phyloP scores from a whole-genome alignment of 306 rosid genomes.

The Senna tora region DNA sequence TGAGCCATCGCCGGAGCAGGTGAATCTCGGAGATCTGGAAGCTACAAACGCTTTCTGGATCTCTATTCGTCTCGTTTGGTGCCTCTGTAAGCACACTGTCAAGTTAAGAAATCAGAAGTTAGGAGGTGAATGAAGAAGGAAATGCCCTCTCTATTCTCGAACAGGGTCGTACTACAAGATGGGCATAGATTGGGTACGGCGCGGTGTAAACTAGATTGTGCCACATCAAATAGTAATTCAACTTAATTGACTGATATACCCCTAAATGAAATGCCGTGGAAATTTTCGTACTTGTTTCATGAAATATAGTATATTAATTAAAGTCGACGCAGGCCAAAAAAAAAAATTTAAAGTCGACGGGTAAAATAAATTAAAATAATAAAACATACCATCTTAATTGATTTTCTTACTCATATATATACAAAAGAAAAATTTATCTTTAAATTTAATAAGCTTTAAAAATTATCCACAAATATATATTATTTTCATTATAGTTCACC shows the following conservation, averaged over 20 bases:
- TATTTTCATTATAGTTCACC: too few species aligned
- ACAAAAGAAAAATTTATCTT: too few species aligned
- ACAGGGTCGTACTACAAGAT: constrained; percentile 8
- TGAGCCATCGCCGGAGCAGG: constrained; percentile 72
- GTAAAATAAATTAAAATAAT: too few species aligned
- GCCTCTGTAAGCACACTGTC: constrained; percentile 40
- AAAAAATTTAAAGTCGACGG: too few species aligned
- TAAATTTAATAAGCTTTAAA: too few species aligned
- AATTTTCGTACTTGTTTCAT: too few species aligned
- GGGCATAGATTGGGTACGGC: background rate
- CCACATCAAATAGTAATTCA: background rate
- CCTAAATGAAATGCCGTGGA: background rate
- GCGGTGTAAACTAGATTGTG: background rate
- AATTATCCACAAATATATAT: too few species aligned
- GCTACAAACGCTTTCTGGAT: constrained; percentile 1
- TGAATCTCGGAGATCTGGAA: constrained; percentile 58
- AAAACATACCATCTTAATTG: too few species aligned
- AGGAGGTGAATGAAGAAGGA: constrained; percentile 11
- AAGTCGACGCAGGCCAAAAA: too few species aligned
- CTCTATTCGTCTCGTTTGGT: constrained; percentile 24
- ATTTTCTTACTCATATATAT: too few species aligned
- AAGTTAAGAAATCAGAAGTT: constrained; percentile 1
- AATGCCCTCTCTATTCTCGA: constrained; percentile 13
- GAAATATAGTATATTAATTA: too few species aligned
- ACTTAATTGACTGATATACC: constrained; percentile 1